These are phyloP conservation scores for Mycena latifolia DNA, from an alignment of 768 basidiomycete species.

Conservation along the genomic window DNA sequence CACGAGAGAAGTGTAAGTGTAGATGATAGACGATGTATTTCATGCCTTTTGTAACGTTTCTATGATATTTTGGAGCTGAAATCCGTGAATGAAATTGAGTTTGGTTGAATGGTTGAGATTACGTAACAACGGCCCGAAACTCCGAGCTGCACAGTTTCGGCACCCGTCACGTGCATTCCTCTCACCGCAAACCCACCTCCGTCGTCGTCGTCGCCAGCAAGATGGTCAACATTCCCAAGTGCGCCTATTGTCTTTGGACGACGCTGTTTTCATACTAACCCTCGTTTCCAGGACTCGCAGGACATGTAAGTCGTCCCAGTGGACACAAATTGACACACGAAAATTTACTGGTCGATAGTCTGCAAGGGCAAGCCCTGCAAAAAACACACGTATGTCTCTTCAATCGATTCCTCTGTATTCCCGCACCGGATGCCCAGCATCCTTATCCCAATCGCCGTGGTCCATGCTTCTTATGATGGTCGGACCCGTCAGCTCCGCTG, in stretches of 20 bases:
- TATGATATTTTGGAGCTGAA: no score
- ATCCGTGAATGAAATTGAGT: no score
- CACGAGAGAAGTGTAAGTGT: constrained; percentile 2
- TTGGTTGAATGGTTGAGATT: no score
- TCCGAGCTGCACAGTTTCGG: constrained; percentile 1
- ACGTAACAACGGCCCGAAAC: not conserved
- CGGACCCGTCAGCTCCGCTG: no score
- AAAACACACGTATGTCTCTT: constrained; percentile 91
- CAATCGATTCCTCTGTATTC: not conserved
- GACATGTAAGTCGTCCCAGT: constrained; percentile 80
- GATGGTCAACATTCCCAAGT: constrained; percentile 99
- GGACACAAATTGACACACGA: not conserved
- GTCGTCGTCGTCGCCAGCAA: constrained; percentile 57
- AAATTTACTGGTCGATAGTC: constrained; percentile 55
- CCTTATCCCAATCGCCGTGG: not conserved
- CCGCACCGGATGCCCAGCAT: not conserved
- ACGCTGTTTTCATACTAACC: constrained; percentile 25
- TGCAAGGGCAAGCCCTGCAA: constrained; percentile 98
- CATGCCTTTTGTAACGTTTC: not conserved
- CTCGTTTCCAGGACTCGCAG: constrained; percentile 80
- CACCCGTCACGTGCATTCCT: constrained; percentile 8
- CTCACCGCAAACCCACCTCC: not conserved
- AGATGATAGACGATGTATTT: not conserved
- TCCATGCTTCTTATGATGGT: no score
- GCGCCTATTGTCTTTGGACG: constrained; percentile 41